These are phyloP conservation scores for Aspergillus saccharolyticus DNA, from an alignment of 495 filamentous ascomycete species.

Conservation along the genomic window DNA sequence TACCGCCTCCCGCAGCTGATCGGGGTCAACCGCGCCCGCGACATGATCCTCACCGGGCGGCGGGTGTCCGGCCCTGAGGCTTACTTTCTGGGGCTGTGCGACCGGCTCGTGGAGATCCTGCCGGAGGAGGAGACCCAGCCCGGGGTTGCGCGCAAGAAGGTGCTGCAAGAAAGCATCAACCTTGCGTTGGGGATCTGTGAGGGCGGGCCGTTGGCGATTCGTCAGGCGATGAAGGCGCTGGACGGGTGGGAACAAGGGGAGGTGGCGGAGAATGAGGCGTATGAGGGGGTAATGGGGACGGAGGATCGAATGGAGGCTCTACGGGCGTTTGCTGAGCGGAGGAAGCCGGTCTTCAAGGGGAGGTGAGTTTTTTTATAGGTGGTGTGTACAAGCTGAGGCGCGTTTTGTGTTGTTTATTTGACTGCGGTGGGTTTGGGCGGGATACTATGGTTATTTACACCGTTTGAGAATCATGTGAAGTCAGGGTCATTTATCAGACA, in stretches of 20 bases:
- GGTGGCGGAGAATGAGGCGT: slow-evolving; percentile 69
- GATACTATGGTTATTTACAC: no score
- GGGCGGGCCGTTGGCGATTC: slow-evolving; percentile 76
- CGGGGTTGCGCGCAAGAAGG: slow-evolving; percentile 55
- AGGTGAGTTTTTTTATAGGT: slow-evolving; percentile 16
- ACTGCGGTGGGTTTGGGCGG: no score
- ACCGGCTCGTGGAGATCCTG: slow-evolving; percentile 70
- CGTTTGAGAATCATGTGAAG: no score
- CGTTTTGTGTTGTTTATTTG: background rate
- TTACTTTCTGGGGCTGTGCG: slow-evolving; percentile 76
- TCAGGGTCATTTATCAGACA: no score
- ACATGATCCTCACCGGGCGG: slow-evolving; percentile 81
- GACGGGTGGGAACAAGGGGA: slow-evolving; percentile 53
- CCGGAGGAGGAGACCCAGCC: slow-evolving; percentile 50
- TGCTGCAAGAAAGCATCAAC: slow-evolving; percentile 67
- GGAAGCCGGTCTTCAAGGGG: slow-evolving; percentile 79
- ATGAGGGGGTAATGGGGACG: slow-evolving; percentile 71
- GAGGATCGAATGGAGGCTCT: slow-evolving; percentile 85
- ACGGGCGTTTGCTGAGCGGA: slow-evolving; percentile 82
- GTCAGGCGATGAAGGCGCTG: slow-evolving; percentile 68
- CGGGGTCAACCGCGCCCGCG: slow-evolving; percentile 67
- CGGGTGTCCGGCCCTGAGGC: slow-evolving; percentile 74
- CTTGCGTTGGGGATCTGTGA: slow-evolving; percentile 78
- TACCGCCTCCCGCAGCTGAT: slow-evolving; percentile 76
- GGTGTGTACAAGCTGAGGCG: background rate